Evolutionary conservation across 192 early-diverging fungal species (phyloP).

Genomic region (Podila minutissima): DNA sequence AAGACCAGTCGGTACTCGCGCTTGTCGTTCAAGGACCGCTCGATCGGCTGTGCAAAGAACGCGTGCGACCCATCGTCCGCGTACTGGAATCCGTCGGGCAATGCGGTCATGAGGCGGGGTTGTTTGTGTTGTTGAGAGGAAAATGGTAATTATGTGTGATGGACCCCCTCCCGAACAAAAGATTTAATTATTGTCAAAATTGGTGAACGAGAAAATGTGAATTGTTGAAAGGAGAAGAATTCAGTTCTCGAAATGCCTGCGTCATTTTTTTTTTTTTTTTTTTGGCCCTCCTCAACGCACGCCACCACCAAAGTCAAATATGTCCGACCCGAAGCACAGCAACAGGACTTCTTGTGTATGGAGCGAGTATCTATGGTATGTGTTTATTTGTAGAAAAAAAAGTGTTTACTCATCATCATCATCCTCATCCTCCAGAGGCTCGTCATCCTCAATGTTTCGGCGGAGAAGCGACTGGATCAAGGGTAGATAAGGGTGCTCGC

Average conservation of each 20-base stretch:
- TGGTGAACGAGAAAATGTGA: no score
- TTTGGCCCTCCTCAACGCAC: no score
- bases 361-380: no score
- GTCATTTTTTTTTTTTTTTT: no score
- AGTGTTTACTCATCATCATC: conserved; percentile 56
- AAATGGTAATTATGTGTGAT: not conserved
- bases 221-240: no score
- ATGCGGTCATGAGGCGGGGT: not conserved
- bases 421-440: conserved; percentile 67
- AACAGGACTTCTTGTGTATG: no score
- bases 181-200: no score
- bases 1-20: conserved; percentile 65
- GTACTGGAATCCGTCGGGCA: conserved; percentile 16
- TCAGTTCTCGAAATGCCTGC: no score
- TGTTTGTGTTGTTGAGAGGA: not conserved
- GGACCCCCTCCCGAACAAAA: not conserved
- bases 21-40: conserved; percentile 67
- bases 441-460: conserved; percentile 58
- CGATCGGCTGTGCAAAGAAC: conserved; percentile 34
- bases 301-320: no score
- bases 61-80: conserved; percentile 31
- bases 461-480: conserved; percentile 78
- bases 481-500: conserved; percentile 78
- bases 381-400: not conserved
- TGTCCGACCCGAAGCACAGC: no score